phyloP scores from a whole-genome alignment of 768 basidiomycete genomes.

The Paxillus involutus region DNA sequence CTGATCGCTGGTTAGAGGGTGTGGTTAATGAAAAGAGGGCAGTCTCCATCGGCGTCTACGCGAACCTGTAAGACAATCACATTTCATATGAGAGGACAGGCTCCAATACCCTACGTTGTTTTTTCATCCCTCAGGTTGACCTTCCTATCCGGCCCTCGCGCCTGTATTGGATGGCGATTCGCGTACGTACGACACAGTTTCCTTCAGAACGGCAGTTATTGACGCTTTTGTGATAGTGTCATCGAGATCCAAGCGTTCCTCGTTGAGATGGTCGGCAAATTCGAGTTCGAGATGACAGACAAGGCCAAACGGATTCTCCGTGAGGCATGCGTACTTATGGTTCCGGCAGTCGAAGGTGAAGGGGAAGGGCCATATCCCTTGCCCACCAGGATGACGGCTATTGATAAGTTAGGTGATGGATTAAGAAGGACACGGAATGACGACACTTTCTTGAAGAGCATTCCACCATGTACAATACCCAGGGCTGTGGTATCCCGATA shows the following conservation, averaged over 20 bases:
- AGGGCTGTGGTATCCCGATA: too few species aligned
- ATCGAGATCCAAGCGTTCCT: conserved; percentile 59
- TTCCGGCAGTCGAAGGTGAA: conserved; percentile 36
- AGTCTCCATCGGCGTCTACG: conserved; percentile 26
- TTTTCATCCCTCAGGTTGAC: conserved; percentile 25
- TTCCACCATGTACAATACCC: background rate
- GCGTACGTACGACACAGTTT: conserved; percentile 17
- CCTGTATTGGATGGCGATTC: conserved; percentile 33
- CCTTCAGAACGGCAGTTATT: background rate
- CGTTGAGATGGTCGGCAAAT: conserved; percentile 52
- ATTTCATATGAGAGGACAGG: background rate
- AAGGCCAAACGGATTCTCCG: conserved; percentile 27
- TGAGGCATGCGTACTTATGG: conserved; percentile 31
- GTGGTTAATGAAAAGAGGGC: conserved; percentile 15
- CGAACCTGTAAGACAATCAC: conserved; percentile 22
- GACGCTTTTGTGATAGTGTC: conserved; percentile 24
- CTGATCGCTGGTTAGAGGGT: conserved; percentile 27
- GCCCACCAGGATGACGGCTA: conserved; percentile 5
- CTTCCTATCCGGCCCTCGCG: conserved; percentile 22
- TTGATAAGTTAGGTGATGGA: background rate
- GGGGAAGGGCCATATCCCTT: conserved; percentile 21
- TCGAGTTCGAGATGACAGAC: conserved; percentile 45
- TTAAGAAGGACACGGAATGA: background rate
- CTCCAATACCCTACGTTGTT: background rate
- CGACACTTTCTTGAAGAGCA: background rate